Base-by-base conservation (phyloP, 805 yeast genomes). In the Metschnikowia gruessii region DNA sequence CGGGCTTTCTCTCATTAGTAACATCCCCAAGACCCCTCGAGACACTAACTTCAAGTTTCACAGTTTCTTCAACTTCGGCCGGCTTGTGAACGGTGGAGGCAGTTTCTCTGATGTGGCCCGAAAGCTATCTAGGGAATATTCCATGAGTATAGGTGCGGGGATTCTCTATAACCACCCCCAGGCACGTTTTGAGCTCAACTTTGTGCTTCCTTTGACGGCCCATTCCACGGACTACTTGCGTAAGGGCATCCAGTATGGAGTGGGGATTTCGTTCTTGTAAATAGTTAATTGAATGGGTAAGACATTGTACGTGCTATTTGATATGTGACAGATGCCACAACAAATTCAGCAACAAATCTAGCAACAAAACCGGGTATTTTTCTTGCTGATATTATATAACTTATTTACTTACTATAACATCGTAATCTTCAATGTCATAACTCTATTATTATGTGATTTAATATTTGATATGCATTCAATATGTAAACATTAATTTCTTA, bases 211-310 rank as follows among this genome's bases (percentile, higher is more conserved):
- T 0, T 48, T 79, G 22, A 55, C 68, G 2, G 68, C 65, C 1
- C 74, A 72, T 54, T 64, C 65, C n/a, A 64, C 73, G 11, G 84
- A 79, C 52, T 67, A 66, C 22, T 53, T 69, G 5, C 58, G 83
- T 42, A 79, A 76, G 54, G 84, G 84, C 0, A 50, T 80, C 9
- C 83, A 80, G 54, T 79, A 77, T 60, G 84, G 84, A 10, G 75
- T 80, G 37, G 84, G 84, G 1, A 62, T 78, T n/a, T 74, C 82
- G 10, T 80, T 79, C 55, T 68, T 79, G 70, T 79, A 65, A 42
- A n/a, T n/a, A 32, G 9, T 10, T 10, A 15, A 15, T 9, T 13
- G 32, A 7, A 22, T 37, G 8, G 24, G 24, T 8, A 8, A 21
- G 24, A 21, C 4, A 8, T 5, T 21, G 24, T 21, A 21, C 7